phyloP scores from a whole-genome alignment of 176 grass and related monocot species.

The Ananas comosus region DNA sequence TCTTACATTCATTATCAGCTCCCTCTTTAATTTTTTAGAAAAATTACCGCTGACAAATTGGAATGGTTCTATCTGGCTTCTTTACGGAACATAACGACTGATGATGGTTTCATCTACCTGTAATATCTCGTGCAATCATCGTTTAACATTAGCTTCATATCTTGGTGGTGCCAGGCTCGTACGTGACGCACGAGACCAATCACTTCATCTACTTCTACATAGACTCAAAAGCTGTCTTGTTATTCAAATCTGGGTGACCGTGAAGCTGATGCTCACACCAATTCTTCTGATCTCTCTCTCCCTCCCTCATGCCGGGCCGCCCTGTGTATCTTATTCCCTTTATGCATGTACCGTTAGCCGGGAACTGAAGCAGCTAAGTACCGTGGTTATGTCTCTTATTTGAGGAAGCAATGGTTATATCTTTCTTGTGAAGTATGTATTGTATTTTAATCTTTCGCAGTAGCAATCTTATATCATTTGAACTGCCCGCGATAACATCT shows the following conservation, averaged over 20 bases:
- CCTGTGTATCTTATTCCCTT: too few relatives aligned
- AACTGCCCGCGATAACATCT: too few relatives aligned
- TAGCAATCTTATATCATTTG: too few relatives aligned
- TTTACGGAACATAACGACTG: not conserved
- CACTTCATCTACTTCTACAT: conserved; percentile 25
- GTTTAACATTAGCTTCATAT: not conserved
- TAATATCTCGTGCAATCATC: not conserved
- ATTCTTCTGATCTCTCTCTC: too few relatives aligned
- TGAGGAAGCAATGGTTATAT: too few relatives aligned
- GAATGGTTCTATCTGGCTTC: not conserved
- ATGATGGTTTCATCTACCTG: not conserved
- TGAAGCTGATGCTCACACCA: not conserved
- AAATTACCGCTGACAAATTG: not conserved
- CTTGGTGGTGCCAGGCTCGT: conserved; percentile 11
- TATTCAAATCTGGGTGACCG: conserved; percentile 23
- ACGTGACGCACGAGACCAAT: conserved; percentile 24
- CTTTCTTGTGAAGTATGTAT: too few relatives aligned
- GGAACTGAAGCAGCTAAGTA: too few relatives aligned
- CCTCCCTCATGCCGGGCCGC: too few relatives aligned
- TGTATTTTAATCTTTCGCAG: too few relatives aligned
- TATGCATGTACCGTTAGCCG: too few relatives aligned
- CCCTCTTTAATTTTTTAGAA: not conserved
- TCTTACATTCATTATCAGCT: not conserved
- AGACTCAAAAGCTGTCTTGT: conserved; percentile 13
- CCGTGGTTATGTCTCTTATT: too few relatives aligned